Base-by-base conservation (phyloP, 2,329 filamentous ascomycete species). In the Triangularia verruculosa region DNA sequence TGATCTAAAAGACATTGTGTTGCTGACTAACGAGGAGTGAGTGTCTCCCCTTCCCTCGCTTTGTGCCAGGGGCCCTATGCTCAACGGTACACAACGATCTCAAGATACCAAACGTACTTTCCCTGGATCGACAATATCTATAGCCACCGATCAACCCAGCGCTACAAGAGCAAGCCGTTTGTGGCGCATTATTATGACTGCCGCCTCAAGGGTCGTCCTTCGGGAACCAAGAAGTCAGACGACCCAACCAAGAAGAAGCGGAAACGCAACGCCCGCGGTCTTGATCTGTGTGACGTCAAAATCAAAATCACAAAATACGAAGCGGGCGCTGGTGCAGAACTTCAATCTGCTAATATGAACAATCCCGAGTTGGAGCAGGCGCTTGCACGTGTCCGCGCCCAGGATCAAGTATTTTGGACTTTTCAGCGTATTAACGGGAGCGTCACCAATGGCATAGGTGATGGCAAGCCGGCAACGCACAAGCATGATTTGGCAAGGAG, bases 131-230 rank as follows among this genome's bases (percentile, higher is more conserved):
- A 93, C 78, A 93, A 93, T 73, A 85, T 93, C 69, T 94, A 93
- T 77, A 93, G 90, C 25, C 91, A 93, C 77, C 88, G 90, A 66
- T 93, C 90, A 1, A 93, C 90, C 2, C 91, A 93, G 73, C 83
- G 83, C 61, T 92, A 93, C 75, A 93, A 93, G 78, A 88, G 89
- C 71, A 92, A 91, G 70, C 88, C 89, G n/a, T 91, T 93, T 69
- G 82, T 92, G 61, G 92, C 89, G 1, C 90, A 93, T 75, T 94
- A 93, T 76, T 93, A 89, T 88, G 91, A 93, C 76, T 94, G 91
- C 72, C 85, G 91, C 32, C 83, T 93, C 72, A 93, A 93, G 76
- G 91, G 91, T 24, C 83, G 91, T 0, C 90, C 90, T 0, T 87
- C 90, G 0, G 91, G 91, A 28, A 93, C 90, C 3, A 88, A 89